phyloP scores from a whole-genome alignment of 345 rosid species.

The Gynandropsis gynandra region DNA sequence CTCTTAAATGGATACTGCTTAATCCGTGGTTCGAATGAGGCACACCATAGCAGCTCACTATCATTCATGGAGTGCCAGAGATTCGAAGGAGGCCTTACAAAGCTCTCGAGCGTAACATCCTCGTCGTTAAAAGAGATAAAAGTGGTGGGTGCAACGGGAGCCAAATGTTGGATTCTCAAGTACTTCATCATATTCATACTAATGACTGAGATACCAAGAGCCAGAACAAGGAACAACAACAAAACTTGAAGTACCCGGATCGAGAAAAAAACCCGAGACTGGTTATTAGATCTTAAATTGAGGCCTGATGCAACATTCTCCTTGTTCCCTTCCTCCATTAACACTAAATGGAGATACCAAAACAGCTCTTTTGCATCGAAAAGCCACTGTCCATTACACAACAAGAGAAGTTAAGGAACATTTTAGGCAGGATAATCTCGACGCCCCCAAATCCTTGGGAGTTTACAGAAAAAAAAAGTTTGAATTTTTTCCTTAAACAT shows the following conservation, averaged over 20 bases:
- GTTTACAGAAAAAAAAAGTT: too few species aligned
- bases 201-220: constrained; percentile 42
- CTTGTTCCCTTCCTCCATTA: constrained; percentile 36
- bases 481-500: neutral
- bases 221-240: constrained; percentile 34
- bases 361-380: neutral
- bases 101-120: constrained; percentile 26
- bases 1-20: constrained; percentile 54
- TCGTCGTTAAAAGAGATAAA: constrained; percentile 29
- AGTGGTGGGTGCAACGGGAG: constrained; percentile 26
- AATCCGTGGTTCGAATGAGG: constrained; percentile 57
- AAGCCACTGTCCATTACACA: neutral
- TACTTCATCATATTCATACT: constrained; percentile 41
- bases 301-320: constrained; percentile 21
- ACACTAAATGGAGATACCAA: constrained; percentile 4
- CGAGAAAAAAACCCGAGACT: constrained; percentile 30
- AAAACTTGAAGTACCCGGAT: constrained; percentile 38
- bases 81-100: constrained; percentile 49
- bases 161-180: constrained; percentile 25
- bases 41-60: constrained; percentile 71
- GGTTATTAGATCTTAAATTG: constrained; percentile 25
- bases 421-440: too few species aligned
- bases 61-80: constrained; percentile 70
- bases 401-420: constrained; percentile 1
- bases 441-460: too few species aligned